Evolutionary conservation across 257 asterid genomes (phyloP).

Genomic region (Solanum virginianum): DNA sequence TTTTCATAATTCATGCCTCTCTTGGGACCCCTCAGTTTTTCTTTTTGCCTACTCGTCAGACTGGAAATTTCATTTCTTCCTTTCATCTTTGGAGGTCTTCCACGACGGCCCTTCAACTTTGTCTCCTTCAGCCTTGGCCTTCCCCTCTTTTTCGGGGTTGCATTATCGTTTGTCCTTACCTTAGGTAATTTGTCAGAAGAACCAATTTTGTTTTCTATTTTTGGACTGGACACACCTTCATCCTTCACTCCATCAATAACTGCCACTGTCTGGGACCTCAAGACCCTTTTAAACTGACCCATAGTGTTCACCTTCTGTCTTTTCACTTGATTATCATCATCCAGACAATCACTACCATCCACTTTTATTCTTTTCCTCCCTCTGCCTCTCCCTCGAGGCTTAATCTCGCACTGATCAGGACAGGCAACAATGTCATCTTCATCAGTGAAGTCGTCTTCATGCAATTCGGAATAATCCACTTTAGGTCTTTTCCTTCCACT

Average conservation of each 20-base stretch:
- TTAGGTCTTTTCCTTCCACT: constrained; percentile 1
- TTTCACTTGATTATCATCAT: neutral
- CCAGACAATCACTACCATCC: neutral
- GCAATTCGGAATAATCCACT: neutral
- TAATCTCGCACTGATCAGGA: neutral
- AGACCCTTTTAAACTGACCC: constrained; percentile 43
- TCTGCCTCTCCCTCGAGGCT: neutral
- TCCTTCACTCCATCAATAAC: constrained; percentile 22
- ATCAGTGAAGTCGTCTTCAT: neutral
- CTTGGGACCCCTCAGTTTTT: neutral
- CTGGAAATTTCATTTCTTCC: constrained; percentile 1
- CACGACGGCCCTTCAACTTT: constrained; percentile 15
- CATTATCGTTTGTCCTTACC: neutral
- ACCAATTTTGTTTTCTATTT: constrained; percentile 2
- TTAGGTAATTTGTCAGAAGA: neutral
- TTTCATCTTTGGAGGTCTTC: constrained; percentile 22
- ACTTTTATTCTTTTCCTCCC: constrained; percentile 19
- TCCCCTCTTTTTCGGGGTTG: neutral
- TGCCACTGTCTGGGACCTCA: constrained; percentile 63
- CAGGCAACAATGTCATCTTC: neutral
- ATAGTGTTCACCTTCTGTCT: constrained; percentile 5
- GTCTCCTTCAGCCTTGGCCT: constrained; percentile 1
- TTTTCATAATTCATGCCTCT: neutral
- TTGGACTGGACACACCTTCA: neutral
- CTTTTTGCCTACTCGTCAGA: neutral